Percentiles rank a stretch among this genome's conserved stretches.
Conservation (phyloP, 179 eudicot genomes). For the Nepenthes alata region DNA sequence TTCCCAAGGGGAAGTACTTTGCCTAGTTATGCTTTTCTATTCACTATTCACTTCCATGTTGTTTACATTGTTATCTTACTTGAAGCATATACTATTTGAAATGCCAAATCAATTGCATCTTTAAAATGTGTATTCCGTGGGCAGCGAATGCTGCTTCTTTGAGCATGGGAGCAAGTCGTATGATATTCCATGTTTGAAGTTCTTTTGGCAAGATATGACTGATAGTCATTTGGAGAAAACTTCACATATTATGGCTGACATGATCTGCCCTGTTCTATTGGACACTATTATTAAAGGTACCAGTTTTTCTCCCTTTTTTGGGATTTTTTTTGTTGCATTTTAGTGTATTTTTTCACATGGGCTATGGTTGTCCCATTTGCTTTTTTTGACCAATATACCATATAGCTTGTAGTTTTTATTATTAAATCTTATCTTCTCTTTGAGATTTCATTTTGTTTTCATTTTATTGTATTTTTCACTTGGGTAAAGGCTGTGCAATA, state of each 20-base stretch:
- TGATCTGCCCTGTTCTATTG: slow-evolving; percentile 61
- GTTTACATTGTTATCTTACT: neutral
- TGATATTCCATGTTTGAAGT: slow-evolving; percentile 73
- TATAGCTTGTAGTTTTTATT: too few relatives aligned
- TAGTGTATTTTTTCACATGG: too few relatives aligned
- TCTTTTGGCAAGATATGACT: slow-evolving; percentile 51
- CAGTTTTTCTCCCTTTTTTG: slow-evolving; percentile 1
- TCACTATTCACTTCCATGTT: too few relatives aligned
- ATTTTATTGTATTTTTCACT: too few relatives aligned
- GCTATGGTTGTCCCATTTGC: neutral
- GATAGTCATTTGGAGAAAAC: slow-evolving; percentile 47
- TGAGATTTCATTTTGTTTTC: too few relatives aligned
- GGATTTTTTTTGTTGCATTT: neutral
- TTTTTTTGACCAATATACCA: neutral
- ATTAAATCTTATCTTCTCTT: too few relatives aligned
- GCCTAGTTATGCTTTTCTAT: too few relatives aligned
- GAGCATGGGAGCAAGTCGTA: slow-evolving; percentile 32
- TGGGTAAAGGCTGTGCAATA: too few relatives aligned
- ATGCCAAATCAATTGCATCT: neutral
- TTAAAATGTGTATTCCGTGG: slow-evolving; percentile 1
- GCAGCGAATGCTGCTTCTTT: slow-evolving; percentile 78
- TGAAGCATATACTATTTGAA: neutral
- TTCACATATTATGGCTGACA: slow-evolving; percentile 56
- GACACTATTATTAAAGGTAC: slow-evolving; percentile 83
- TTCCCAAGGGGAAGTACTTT: too few relatives aligned